A percentile compares a stretch with the other conserved stretches of the same genome.
These are phyloP conservation scores for Trametes villosa DNA, from an alignment of 768 basidiomycete species.

Conservation along the genomic window DNA sequence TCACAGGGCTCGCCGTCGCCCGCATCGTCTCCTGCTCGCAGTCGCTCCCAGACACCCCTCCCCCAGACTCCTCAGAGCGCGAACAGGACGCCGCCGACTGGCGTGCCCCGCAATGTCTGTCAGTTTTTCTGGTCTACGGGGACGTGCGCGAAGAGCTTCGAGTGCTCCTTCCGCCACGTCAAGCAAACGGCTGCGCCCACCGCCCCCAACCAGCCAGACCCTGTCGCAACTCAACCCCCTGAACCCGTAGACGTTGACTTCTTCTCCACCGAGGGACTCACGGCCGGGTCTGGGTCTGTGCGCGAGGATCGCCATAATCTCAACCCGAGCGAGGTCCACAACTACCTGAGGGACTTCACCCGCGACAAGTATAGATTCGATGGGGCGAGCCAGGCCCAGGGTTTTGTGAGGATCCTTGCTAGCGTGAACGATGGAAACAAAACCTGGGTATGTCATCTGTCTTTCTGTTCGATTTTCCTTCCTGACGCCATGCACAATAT, in stretches of 20 bases:
- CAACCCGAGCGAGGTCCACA: conserved; percentile 53
- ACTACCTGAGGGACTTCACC: conserved; percentile 47
- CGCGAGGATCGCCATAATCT: conserved; percentile 25
- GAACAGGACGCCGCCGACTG: background rate
- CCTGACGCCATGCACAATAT: background rate
- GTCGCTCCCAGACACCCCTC: conserved; percentile 5
- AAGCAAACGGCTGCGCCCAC: background rate
- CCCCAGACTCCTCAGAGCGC: background rate
- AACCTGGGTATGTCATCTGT: conserved; percentile 23
- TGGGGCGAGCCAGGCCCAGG: conserved; percentile 47
- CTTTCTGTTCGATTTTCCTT: too few species aligned
- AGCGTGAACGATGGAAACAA: conserved; percentile 22
- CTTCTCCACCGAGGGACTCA: conserved; percentile 11
- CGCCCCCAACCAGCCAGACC: background rate
- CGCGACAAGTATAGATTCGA: conserved; percentile 48
- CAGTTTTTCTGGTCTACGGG: conserved; percentile 35
- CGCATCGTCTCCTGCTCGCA: conserved; percentile 1
- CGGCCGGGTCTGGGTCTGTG: background rate
- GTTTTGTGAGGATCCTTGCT: conserved; percentile 38
- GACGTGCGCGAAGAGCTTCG: conserved; percentile 29
- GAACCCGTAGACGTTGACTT: conserved; percentile 2
- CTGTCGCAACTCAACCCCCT: background rate
- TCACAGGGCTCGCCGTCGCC: conserved; percentile 6
- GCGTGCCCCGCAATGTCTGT: conserved; percentile 32
- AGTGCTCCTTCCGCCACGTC: conserved; percentile 34